Evolutionary conservation across 139 green algal genomes (phyloP), one percentile per base, ranked within the genome.

Genomic region (Chlorella sp.): DNA sequence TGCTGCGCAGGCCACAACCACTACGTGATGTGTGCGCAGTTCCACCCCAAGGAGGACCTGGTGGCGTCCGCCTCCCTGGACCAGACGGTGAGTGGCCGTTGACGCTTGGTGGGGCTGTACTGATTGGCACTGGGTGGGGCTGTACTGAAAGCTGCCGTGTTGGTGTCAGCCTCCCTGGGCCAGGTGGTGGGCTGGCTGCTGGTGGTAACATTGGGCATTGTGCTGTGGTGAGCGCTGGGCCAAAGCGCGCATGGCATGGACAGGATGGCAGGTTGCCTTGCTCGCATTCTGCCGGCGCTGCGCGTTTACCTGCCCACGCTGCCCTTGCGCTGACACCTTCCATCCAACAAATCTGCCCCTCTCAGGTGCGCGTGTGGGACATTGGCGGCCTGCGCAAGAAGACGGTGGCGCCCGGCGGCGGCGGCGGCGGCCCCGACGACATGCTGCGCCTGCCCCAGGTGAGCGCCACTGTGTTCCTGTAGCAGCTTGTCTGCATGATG

Each of bases 11-110:
- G 97, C 16, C 97, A 99, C 93, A 99, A 99, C 87, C 97, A 99
- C 90, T 99, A 99, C 85, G 97, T 99, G n/a, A 99, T 99, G 97
- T 99, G 96, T 85, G 97, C 97, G 20, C 87, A 89, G 68, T 99
- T 99, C 90, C 97, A 99, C 91, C 90, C 94, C 46, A 99, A 98
- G 89, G 97, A 99, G 76, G 97, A 99, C 87, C 87, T 95, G 69
- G 91, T 95, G 32, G 81, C 82, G 9, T 80, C 80, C 1, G 67
- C 80, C 28, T 80, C 80, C 34, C 82, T 90, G 54, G 88, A 92
- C 86, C 89, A 97, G 76, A 94, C 97, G 6, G 97, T 82, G 76
- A 34, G 38, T 11, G 51, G 51, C 51, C 24, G 51, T 7, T 11
- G 46, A 11, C 8, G 11, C 11, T 54, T 7, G 46, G 7, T 7